Percentiles rank a stretch among this genome's conserved stretches.
Conservation (phyloP, 495 filamentous ascomycete species). For the Lasiosphaeris hirsuta region DNA sequence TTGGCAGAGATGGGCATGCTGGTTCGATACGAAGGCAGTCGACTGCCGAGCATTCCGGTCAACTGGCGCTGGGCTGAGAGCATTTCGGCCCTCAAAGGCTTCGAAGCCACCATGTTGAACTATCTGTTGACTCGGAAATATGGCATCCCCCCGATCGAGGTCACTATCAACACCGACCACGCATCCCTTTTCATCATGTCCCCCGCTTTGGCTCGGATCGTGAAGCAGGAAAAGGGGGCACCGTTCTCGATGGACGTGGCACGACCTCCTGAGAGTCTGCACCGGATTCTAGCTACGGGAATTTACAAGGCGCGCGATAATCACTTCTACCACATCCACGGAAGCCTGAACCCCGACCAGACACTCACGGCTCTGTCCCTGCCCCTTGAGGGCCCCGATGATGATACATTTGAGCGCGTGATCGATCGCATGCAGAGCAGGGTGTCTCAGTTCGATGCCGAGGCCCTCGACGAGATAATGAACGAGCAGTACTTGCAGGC, state of each 20-base stretch:
- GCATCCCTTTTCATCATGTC: slow-evolving; percentile 27
- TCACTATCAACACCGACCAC: slow-evolving; percentile 33
- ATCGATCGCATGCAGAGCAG: no score
- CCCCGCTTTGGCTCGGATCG: background rate
- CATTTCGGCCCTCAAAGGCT: slow-evolving; percentile 29
- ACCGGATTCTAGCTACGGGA: slow-evolving; percentile 21
- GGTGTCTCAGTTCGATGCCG: no score
- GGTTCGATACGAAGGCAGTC: slow-evolving; percentile 20
- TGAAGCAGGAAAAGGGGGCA: no score
- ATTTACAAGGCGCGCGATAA: slow-evolving; percentile 1
- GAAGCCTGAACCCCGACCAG: background rate
- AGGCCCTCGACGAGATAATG: background rate
- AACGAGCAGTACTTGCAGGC: background rate
- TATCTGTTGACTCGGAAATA: slow-evolving; percentile 30
- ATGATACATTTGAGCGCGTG: no score
- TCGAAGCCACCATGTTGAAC: slow-evolving; percentile 28
- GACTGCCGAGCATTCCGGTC: slow-evolving; percentile 26
- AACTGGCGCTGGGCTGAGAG: slow-evolving; percentile 35
- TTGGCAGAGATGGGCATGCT: background rate
- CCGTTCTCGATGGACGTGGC: no score
- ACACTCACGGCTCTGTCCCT: background rate
- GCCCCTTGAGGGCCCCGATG: background rate
- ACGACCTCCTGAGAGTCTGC: slow-evolving; percentile 17
- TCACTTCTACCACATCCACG: background rate
- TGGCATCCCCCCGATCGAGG: slow-evolving; percentile 13